Percentiles rank a stretch among this genome's conserved stretches.
Conservation (phyloP, 768 basidiomycete species). For the Leccinum subgranulosum region DNA sequence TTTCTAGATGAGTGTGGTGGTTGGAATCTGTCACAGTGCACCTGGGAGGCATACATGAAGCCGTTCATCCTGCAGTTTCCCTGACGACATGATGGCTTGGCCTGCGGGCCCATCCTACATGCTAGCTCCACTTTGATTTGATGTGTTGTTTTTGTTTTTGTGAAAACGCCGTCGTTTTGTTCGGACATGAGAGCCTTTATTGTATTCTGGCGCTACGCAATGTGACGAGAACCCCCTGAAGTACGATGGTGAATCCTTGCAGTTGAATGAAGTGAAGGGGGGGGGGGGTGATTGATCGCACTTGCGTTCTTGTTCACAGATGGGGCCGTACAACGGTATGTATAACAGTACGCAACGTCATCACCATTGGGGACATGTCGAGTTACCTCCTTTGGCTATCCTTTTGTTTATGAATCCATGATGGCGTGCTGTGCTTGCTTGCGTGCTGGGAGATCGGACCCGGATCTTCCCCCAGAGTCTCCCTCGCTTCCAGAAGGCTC, state of each 20-base stretch:
- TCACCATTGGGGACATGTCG: conserved; percentile 4
- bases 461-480: background rate
- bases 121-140: conserved; percentile 2
- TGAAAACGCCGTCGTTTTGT: conserved; percentile 19
- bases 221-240: conserved; percentile 1
- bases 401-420: background rate
- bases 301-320: background rate
- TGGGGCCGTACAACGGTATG: background rate
- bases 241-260: background rate
- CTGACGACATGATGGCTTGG: conserved; percentile 29
- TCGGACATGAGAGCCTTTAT: conserved; percentile 4
- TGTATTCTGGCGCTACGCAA: background rate
- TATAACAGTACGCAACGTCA: background rate
- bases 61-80: conserved; percentile 61
- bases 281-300: conserved; percentile 14
- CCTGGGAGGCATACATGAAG: conserved; percentile 62
- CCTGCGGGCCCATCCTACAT: background rate
- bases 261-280: conserved; percentile 1
- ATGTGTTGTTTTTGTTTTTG: conserved; percentile 2
- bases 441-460: background rate
- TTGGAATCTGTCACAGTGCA: conserved; percentile 44
- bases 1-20: conserved; percentile 48
- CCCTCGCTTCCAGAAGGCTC: background rate
- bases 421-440: background rate
- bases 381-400: background rate